Conservation (phyloP, 169 alveolate species). For the Theileria sp. region DNA sequence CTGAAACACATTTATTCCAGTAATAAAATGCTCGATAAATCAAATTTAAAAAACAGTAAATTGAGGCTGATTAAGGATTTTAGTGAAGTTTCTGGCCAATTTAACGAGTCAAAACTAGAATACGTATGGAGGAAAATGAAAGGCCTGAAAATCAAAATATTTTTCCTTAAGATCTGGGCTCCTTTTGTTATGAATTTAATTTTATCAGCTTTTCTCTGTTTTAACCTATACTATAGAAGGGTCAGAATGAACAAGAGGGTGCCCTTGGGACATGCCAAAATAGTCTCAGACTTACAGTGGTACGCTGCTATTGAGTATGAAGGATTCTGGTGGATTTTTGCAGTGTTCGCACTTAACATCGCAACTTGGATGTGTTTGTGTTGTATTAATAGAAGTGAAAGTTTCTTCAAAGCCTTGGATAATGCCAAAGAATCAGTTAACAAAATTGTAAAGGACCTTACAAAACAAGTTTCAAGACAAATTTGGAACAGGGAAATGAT, state of each 20-base stretch:
- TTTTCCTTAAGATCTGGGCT: conserved; percentile 26
- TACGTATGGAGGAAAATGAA: conserved; percentile 30
- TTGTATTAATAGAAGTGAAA: conserved; percentile 17
- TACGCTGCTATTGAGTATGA: conserved; percentile 65
- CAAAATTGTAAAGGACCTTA: conserved; percentile 15
- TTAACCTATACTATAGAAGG: conserved; percentile 41
- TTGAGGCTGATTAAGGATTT: conserved; percentile 25
- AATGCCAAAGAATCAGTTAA: conserved; percentile 20
- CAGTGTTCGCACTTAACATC: conserved; percentile 36
- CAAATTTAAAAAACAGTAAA: conserved; percentile 16
- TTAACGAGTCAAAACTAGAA: conserved; percentile 30
- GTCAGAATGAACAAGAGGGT: conserved; percentile 48
- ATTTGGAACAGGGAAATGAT: conserved; percentile 59
- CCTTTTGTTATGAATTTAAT: conserved; percentile 37
- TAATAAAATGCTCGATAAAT: conserved; percentile 5
- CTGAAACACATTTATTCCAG: conserved; percentile 31
- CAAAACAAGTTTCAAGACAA: conserved; percentile 33
- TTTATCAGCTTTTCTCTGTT: conserved; percentile 28
- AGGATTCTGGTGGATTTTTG: conserved; percentile 56
- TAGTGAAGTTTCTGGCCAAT: conserved; percentile 46
- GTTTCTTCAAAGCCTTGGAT: conserved; percentile 32
- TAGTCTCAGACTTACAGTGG: conserved; percentile 54
- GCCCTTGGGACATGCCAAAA: conserved; percentile 59
- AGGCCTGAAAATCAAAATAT: conserved; percentile 15
- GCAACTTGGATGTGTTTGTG: conserved; percentile 47